phyloP scores from a whole-genome alignment of 169 alveolate genomes.

The Cryptosporidium baileyi region DNA sequence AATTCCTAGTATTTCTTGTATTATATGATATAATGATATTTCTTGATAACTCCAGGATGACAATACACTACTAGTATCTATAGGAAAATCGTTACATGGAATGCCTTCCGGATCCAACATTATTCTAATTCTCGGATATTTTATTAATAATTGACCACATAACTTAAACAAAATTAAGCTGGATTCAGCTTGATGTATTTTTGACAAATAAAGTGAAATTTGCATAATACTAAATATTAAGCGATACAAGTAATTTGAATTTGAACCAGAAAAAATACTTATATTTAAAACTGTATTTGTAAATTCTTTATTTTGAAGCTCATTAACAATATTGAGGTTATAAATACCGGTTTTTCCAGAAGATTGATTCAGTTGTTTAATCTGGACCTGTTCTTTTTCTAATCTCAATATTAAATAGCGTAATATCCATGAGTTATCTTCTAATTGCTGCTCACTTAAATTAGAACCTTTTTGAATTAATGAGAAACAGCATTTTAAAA shows the following conservation, averaged over 20 bases:
- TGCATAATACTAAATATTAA: neutral
- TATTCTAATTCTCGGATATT: constrained; percentile 39
- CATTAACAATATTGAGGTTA: neutral
- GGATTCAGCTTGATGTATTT: neutral
- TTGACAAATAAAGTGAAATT: constrained; percentile 4
- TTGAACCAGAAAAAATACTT: constrained; percentile 26
- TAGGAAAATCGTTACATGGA: constrained; percentile 53
- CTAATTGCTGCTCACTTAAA: constrained; percentile 30
- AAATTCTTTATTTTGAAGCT: neutral
- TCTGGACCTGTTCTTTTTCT: neutral
- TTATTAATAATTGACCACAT: constrained; percentile 28
- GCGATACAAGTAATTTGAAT: constrained; percentile 28
- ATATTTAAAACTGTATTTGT: neutral
- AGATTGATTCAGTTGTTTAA: neutral
- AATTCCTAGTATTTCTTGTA: neutral
- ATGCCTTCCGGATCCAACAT: constrained; percentile 62
- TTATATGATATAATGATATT: constrained; percentile 1
- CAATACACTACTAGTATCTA: constrained; percentile 7
- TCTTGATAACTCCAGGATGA: constrained; percentile 40
- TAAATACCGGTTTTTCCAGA: neutral
- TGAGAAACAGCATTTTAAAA: constrained; percentile 40
- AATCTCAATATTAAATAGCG: constrained; percentile 17
- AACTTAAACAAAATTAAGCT: constrained; percentile 1
- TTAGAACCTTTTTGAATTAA: constrained; percentile 21
- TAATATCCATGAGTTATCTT: constrained; percentile 52